Evolutionary conservation across 768 basidiomycete species (phyloP), one percentile per base, ranked within the genome.

Genomic region (Coprinellus aureogranulatus): DNA sequence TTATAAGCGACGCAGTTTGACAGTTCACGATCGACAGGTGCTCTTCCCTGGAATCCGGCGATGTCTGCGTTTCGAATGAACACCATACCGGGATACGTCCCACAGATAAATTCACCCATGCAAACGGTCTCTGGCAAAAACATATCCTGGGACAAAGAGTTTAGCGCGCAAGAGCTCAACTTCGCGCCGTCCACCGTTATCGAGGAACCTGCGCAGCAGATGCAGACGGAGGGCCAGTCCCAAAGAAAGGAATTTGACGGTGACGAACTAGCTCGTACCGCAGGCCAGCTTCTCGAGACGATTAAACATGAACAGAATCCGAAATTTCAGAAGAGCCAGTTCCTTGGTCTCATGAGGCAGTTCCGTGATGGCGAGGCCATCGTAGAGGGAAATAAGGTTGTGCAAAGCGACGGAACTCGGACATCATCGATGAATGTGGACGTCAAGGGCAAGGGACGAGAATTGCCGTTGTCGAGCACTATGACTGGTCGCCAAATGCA

Each of bases 281-380:
- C 94, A 11, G 91, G 84, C 9, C 74, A 86, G 42, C 80, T 96
- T 39, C 74, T 96, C 54, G 84, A 91, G 41, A 80, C 87, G n/a
- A 82, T 95, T 46, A 77, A 82, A 65, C 72, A 87, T 57, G 90
- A 90, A 54, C 78, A 81, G 65, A 93, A 91, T 66, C 84, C 87
- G 34, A 97, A 96, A 68, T 94, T 97, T 65, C 80, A 84, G 71
- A 82, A 92, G 30, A 93, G 91, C 69, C 79, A 83, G 58, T 97
- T 97, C 68, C 77, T 97, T 78, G 80, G 80, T 22, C 78, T 97
- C 26, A 96, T 97, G 94, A 83, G 81, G 52, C 86, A 91, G 68
- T 72, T 97, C 55, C 78, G 91, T 39, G 94, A 94, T 70, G 83
- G 86, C 8, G 82, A 89, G 65, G 78, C 92, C 40, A 79, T 86